These are phyloP conservation scores for Sporothrix luriei DNA, from an alignment of 2,329 filamentous ascomycete species.

Conservation along the genomic window DNA sequence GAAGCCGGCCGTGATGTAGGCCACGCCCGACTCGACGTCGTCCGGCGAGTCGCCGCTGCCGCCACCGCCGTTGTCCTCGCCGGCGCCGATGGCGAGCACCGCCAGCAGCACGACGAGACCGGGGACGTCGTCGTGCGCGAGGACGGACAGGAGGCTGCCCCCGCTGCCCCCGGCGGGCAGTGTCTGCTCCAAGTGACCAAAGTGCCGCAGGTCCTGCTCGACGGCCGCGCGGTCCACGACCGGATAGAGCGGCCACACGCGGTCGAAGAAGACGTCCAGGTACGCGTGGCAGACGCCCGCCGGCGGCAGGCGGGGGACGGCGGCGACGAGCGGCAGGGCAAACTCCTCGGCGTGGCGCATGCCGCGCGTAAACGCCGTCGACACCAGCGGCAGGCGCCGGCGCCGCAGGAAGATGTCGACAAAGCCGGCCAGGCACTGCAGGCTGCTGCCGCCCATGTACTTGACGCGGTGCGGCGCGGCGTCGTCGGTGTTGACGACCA, in stretches of 20 bases:
- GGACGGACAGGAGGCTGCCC: not conserved
- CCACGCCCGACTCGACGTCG: not conserved
- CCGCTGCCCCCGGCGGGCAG: not conserved
- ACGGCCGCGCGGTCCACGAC: not conserved
- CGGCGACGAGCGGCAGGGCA: not conserved
- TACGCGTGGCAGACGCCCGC: not conserved
- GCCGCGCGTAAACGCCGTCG: not conserved
- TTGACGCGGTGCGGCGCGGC: not conserved
- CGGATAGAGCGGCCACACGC: not conserved
- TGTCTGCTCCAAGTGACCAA: not conserved
- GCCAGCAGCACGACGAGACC: not conserved
- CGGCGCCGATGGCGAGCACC: not conserved
- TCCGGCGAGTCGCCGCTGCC: not conserved
- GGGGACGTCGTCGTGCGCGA: not conserved
- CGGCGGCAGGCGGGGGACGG: not conserved
- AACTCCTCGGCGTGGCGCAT: slow-evolving; percentile 7
- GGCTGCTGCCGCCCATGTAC: slow-evolving; percentile 16
- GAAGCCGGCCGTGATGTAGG: not conserved
- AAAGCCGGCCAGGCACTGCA: not conserved
- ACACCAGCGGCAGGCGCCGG: not conserved
- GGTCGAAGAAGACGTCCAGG: not conserved
- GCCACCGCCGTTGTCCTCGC: not conserved
- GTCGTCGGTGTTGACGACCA: slow-evolving; percentile 4
- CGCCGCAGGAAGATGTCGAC: not conserved
- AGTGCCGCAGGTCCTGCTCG: not conserved